phyloP scores from a whole-genome alignment of 2,329 filamentous ascomycete species.

The Pseudogymnoascus pannorum region DNA sequence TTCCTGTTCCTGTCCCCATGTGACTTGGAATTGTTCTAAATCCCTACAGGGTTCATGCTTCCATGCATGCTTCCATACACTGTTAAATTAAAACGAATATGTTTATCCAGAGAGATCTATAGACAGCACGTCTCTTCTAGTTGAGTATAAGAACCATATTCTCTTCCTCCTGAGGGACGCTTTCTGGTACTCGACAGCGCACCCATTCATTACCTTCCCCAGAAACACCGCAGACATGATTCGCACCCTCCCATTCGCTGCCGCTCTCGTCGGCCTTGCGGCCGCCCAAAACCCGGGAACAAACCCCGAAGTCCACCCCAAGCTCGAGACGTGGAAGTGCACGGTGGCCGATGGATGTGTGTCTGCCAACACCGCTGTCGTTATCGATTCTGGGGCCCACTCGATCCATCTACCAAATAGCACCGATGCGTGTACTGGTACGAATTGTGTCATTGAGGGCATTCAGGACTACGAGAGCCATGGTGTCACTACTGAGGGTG shows the following conservation, averaged over 20 bases:
- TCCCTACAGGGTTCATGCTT: neutral
- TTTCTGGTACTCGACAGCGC: neutral
- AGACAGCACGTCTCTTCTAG: neutral
- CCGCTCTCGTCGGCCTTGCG: conserved; percentile 18
- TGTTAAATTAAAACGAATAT: neutral
- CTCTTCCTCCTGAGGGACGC: neutral
- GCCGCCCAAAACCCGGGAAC: conserved; percentile 34
- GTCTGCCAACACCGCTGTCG: conserved; percentile 39
- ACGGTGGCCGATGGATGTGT: conserved; percentile 43
- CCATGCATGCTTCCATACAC: neutral
- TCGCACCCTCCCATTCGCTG: neutral
- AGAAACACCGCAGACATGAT: conserved; percentile 6
- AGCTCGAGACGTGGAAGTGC: conserved; percentile 45
- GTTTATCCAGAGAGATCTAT: neutral
- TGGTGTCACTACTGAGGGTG: conserved; percentile 34
- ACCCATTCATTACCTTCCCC: neutral
- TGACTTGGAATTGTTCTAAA: conserved; percentile 1
- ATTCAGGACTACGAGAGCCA: conserved; percentile 40
- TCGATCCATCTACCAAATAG: conserved; percentile 39
- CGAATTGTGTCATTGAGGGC: conserved; percentile 48
- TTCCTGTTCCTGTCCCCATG: neutral
- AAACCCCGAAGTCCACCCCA: conserved; percentile 41
- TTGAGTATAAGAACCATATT: neutral
- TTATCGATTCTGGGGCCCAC: conserved; percentile 43
- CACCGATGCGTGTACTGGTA: conserved; percentile 39